A percentile compares a stretch with the other conserved stretches of the same genome.
phyloP scores from a whole-genome alignment of 2,329 filamentous ascomycete genomes.

The Simplicillium sp. region DNA sequence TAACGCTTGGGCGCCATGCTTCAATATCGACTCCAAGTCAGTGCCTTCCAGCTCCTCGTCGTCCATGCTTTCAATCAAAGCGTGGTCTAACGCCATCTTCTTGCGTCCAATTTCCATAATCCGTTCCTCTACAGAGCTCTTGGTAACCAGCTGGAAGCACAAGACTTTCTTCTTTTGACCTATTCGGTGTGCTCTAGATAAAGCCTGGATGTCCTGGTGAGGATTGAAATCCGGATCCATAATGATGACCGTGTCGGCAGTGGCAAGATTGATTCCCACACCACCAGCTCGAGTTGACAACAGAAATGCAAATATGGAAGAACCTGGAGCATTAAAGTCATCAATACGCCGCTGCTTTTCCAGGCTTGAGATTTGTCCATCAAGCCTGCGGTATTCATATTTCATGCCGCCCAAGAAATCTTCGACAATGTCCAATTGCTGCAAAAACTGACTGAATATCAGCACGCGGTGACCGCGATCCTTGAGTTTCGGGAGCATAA shows the following conservation, averaged over 20 bases:
- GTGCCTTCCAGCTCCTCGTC: constrained; percentile 68
- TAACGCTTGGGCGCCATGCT: constrained; percentile 76
- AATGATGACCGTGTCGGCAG: constrained; percentile 95
- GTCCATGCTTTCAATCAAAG: constrained; percentile 87
- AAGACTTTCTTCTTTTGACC: constrained; percentile 94
- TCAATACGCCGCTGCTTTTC: constrained; percentile 95
- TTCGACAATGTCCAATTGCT: constrained; percentile 81
- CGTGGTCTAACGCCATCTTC: constrained; percentile 93
- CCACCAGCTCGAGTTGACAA: constrained; percentile 91
- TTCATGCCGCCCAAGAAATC: constrained; percentile 77
- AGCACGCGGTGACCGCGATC: constrained; percentile 82
- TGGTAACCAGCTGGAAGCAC: constrained; percentile 90
- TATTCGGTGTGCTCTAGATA: constrained; percentile 90
- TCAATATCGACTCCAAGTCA: constrained; percentile 80
- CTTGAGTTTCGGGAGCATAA: constrained; percentile 80
- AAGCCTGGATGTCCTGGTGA: constrained; percentile 92
- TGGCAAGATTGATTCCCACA: constrained; percentile 94
- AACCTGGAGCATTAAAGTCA: constrained; percentile 79
- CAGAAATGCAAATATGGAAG: constrained; percentile 78
- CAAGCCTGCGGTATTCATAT: constrained; percentile 67
- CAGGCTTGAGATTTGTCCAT: constrained; percentile 70
- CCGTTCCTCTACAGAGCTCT: constrained; percentile 82
- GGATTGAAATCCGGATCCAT: constrained; percentile 96
- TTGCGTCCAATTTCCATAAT: constrained; percentile 93
- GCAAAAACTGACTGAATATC: constrained; percentile 91